A percentile compares a stretch with the other conserved stretches of the same genome.
These are phyloP conservation scores for Cajanus cajan DNA, from an alignment of 306 rosid genomes.

Conservation along the genomic window DNA sequence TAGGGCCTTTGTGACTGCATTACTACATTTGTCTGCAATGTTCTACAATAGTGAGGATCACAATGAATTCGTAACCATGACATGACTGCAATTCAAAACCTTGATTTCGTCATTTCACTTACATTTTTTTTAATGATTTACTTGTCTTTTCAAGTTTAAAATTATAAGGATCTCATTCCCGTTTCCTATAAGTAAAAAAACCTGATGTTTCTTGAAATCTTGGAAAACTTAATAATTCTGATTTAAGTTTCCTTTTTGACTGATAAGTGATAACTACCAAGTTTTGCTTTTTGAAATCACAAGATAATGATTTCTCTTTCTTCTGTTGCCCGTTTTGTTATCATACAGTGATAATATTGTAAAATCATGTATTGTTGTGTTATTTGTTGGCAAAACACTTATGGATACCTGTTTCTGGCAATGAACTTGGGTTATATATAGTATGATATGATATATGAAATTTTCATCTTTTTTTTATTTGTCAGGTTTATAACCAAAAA, in stretches of 20 bases:
- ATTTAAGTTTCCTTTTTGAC: not conserved
- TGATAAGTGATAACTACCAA: not conserved
- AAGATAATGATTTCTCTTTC: not conserved
- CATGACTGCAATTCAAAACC: not conserved
- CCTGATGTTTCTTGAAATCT: not conserved
- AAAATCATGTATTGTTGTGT: not conserved
- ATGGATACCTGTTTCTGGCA: constrained; percentile 3
- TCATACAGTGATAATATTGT: not conserved
- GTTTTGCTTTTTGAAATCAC: not conserved
- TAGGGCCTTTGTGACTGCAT: not conserved
- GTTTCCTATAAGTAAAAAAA: not conserved
- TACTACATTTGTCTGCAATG: not conserved
- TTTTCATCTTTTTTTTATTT: not conserved
- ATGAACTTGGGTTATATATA: not conserved
- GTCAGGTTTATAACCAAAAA: constrained; percentile 89
- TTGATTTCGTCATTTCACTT: not conserved
- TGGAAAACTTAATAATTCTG: not conserved
- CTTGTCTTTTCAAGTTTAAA: not conserved
- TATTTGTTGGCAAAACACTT: not conserved
- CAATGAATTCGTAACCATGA: not conserved
- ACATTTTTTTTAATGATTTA: not conserved
- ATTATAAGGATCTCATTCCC: not conserved
- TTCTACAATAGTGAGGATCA: not conserved
- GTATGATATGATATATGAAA: not conserved
- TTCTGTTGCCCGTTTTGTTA: not conserved